Evolutionary conservation across 352 stramenopile species (phyloP).

Genomic region (Pythium angustatum): DNA sequence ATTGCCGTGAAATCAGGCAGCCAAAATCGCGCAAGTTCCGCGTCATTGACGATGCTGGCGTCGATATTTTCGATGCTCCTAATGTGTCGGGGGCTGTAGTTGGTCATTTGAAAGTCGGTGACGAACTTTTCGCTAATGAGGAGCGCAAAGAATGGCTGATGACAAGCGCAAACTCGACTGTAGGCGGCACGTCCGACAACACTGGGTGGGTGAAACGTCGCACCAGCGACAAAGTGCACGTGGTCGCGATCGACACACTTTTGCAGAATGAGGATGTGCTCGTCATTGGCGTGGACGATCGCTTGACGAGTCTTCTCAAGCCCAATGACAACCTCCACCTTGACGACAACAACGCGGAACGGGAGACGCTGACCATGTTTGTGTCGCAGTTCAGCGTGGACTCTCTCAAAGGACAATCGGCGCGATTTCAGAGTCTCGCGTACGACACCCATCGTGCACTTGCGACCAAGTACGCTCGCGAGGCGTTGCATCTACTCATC

Average conservation of each 20-base stretch:
- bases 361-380: conserved; percentile 55
- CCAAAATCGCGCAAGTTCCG: not conserved
- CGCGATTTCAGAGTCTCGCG: conserved; percentile 59
- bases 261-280: conserved; percentile 56
- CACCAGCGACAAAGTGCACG: conserved; percentile 41
- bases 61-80: conserved; percentile 1
- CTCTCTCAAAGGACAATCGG: conserved; percentile 56
- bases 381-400: conserved; percentile 69
- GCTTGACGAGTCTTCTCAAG: conserved; percentile 34
- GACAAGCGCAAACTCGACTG: not conserved
- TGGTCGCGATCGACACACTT: conserved; percentile 17
- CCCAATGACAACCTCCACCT: conserved; percentile 41
- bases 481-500: conserved; percentile 46
- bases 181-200: not conserved
- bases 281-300: conserved; percentile 62
- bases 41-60: conserved; percentile 2
- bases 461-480: conserved; percentile 54
- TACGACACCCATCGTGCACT: conserved; percentile 64
- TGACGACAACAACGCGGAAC: conserved; percentile 58
- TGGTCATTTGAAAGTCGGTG: not conserved
- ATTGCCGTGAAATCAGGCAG: not conserved
- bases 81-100: not conserved
- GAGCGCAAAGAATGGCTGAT: conserved; percentile 13
- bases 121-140: not conserved
- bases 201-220: conserved; percentile 51